Evolutionary conservation across 2,329 filamentous ascomycete genomes (phyloP).

Genomic region (Xylaria sp.): DNA sequence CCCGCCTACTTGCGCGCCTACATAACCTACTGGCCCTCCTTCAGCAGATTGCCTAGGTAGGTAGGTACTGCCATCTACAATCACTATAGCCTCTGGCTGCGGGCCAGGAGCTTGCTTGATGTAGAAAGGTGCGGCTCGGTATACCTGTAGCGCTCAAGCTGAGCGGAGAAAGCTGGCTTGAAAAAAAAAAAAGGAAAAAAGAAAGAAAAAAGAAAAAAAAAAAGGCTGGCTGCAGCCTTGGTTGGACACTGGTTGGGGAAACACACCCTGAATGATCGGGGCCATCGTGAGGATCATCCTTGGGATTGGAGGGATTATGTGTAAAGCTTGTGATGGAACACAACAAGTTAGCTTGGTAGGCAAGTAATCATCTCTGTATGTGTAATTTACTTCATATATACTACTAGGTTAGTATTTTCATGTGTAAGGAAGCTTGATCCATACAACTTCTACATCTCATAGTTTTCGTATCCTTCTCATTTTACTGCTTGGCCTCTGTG

Average conservation of each 20-base stretch:
- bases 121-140: background rate
- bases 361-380: background rate
- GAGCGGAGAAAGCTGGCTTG: constrained; percentile 1
- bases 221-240: background rate
- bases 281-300: background rate
- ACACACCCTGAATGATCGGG: background rate
- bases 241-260: background rate
- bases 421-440: background rate
- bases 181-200: background rate
- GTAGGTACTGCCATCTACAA: background rate
- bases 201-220: background rate
- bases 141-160: constrained; percentile 3
- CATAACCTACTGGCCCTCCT: background rate
- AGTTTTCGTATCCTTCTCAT: background rate
- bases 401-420: background rate
- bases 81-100: background rate
- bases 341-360: background rate
- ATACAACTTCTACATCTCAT: background rate
- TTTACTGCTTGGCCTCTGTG: background rate
- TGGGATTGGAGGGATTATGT: constrained; percentile 30
- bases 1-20: background rate
- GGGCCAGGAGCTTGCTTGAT: background rate
- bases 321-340: background rate
- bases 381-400: background rate
- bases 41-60: background rate